Evolutionary conservation across 495 filamentous ascomycete species (phyloP).

Genomic region (Sporormia fimetaria): DNA sequence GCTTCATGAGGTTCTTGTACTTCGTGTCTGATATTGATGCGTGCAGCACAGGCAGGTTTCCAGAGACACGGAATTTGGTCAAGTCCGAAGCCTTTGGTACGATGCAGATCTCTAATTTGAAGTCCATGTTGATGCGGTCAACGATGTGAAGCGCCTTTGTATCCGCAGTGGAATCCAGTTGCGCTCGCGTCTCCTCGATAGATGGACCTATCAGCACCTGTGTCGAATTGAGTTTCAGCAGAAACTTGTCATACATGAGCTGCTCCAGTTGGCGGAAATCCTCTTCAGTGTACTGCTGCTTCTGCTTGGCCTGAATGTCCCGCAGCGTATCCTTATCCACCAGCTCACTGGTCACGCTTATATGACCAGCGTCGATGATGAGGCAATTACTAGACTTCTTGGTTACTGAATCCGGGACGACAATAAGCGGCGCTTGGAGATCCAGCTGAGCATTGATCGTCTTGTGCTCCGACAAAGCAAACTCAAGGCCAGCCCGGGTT

Average conservation of each 20-base stretch:
- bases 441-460: slow-evolving; percentile 93
- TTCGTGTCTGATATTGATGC: slow-evolving; percentile 86
- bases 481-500: slow-evolving; percentile 88
- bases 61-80: slow-evolving; percentile 83
- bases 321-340: slow-evolving; percentile 80
- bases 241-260: slow-evolving; percentile 92
- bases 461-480: slow-evolving; percentile 93
- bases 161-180: slow-evolving; percentile 58
- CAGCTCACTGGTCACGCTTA: slow-evolving; percentile 82
- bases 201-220: slow-evolving; percentile 94
- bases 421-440: slow-evolving; percentile 89
- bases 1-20: slow-evolving; percentile 90
- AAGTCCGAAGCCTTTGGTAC: slow-evolving; percentile 86
- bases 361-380: slow-evolving; percentile 92
- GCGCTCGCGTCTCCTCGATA: slow-evolving; percentile 77
- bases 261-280: slow-evolving; percentile 78
- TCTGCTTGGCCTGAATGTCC: slow-evolving; percentile 84
- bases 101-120: slow-evolving; percentile 83
- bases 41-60: slow-evolving; percentile 83
- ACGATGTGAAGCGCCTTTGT: slow-evolving; percentile 75
- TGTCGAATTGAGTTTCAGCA: slow-evolving; percentile 81
- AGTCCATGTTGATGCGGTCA: slow-evolving; percentile 93
- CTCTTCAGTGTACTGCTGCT: slow-evolving; percentile 72
- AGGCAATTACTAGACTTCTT: slow-evolving; percentile 68
- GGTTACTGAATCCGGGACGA: slow-evolving; percentile 86